A percentile compares a stretch with the other conserved stretches of the same genome.
Evolutionary conservation across 306 rosid genomes (phyloP).

Genomic region (Ormosia semicastrata): DNA sequence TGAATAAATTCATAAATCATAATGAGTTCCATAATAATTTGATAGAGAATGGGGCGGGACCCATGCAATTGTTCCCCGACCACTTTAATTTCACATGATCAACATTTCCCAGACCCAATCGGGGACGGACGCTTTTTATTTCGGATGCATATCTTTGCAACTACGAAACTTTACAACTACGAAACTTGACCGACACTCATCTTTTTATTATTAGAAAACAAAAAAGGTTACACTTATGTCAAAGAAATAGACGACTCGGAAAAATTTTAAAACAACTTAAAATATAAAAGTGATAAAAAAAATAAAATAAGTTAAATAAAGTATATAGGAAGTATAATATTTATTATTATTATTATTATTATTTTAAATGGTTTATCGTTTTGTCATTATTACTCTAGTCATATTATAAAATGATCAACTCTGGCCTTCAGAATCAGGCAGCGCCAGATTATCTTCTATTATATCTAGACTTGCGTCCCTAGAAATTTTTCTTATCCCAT

Average conservation of each 20-base stretch:
- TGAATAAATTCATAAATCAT: too few species aligned
- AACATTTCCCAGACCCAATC: constrained; percentile 28
- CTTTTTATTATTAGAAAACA: background rate
- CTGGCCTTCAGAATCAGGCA: background rate
- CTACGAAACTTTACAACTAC: constrained; percentile 9
- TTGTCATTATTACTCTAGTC: background rate
- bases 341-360: background rate
- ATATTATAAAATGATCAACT: background rate
- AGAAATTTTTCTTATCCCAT: background rate
- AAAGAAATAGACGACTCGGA: constrained; percentile 10
- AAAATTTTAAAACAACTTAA: background rate
- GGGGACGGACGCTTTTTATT: background rate
- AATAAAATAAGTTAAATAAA: background rate
- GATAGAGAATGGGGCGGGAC: constrained; percentile 17
- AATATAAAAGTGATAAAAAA: background rate
- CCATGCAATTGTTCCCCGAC: constrained; percentile 26
- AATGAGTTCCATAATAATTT: background rate
- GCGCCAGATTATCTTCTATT: background rate
- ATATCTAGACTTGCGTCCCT: background rate
- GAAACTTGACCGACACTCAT: constrained; percentile 22
- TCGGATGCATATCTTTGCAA: background rate
- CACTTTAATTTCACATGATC: constrained; percentile 35
- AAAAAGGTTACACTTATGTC: background rate
- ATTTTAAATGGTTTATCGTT: background rate
- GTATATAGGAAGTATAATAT: background rate